Base-by-base conservation (phyloP, 371 early-diverging fungal species). In the Circinella umbellata region DNA sequence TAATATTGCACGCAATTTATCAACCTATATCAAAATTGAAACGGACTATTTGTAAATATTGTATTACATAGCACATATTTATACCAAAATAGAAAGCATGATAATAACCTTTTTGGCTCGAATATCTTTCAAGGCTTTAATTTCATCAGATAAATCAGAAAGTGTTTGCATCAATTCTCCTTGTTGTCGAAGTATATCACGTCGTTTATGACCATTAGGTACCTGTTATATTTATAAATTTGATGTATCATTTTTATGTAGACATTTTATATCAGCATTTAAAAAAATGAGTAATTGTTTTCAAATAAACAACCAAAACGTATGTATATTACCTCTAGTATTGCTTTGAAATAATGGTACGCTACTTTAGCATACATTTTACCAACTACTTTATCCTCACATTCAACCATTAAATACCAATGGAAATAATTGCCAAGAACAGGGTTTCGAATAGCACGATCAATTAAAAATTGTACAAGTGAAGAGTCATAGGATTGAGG, bases 401-500 rank as follows among this genome's bases (percentile, higher is more conserved):
- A 92, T 78, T 98, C 99, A 0, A 96, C 95, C 93, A 94, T 95
- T 46, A 98, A 76, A 80, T 96, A 92, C 99, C 99, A 99, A 81
- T 96, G 90, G 65, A 98, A 92, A 66, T 90, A 91, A 78, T 93
- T 96, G 42, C 97, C 98, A 48, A 99, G 77, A 17, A 92, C 80
- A 4, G 89, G 90, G 73, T 95, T 96, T 55, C 84, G 79, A 18
- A 92, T 82, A 5, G 93, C 90, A 1, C 98, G 88, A 72, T 92
- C 91, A 60, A 96, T 91, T 70, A 99, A 78, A 70, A 99, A 98
- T 47, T 91, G 92, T 0, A 89, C 93, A 37, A 99, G 79, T 0
- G 93, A 93, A 0, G 96, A 95, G 38, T 91, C 92, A 54, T 81
- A 69, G 1, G 79, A 69, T 51, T 65, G 76, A 3, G 80, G 67